Evolutionary conservation across 345 rosid species (phyloP).

Genomic region (Alliaria petiolata): DNA sequence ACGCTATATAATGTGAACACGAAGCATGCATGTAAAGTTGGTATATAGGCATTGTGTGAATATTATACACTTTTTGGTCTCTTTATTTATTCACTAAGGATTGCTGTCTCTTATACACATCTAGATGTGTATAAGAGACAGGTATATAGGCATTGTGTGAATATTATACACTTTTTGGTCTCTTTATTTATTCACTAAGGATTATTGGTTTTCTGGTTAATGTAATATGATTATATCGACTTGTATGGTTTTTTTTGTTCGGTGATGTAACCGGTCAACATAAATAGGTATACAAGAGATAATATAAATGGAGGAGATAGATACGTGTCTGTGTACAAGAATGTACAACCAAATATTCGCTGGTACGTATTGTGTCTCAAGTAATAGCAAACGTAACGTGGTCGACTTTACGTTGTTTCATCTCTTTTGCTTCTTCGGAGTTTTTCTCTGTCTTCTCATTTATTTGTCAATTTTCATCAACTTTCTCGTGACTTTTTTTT

Average conservation of each 20-base stretch:
- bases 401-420: not conserved
- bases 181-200: too few species aligned
- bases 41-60: not conserved
- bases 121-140: too few species aligned
- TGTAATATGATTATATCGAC: too few species aligned
- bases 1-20: not conserved
- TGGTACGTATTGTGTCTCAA: not conserved
- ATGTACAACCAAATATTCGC: not conserved
- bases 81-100: too few species aligned
- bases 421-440: too few species aligned
- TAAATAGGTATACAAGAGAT: not conserved
- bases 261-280: not conserved
- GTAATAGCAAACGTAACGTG: not conserved
- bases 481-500: not conserved
- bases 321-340: not conserved
- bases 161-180: too few species aligned
- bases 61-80: too few species aligned
- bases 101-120: too few species aligned
- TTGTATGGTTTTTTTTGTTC: not conserved
- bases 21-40: not conserved
- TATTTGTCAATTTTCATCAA: too few species aligned
- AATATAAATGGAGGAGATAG: not conserved
- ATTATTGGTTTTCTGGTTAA: not conserved
- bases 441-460: too few species aligned
- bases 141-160: too few species aligned